phyloP scores from a whole-genome alignment of 495 filamentous ascomycete species.

The Cryomyces minteri region DNA sequence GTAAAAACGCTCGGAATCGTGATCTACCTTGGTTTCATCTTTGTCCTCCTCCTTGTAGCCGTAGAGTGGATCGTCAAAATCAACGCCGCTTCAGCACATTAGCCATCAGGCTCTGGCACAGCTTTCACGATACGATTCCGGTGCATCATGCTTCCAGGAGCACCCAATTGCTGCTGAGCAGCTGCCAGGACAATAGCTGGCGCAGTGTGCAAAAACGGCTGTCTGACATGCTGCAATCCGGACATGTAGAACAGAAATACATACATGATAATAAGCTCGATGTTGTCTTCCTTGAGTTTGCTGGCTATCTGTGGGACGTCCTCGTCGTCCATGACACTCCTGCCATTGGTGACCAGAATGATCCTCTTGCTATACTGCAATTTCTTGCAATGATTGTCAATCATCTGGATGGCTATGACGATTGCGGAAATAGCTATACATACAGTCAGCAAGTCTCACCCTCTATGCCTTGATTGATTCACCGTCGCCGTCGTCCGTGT shows the following conservation, averaged over 20 bases:
- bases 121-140: no score
- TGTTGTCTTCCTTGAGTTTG: constrained; percentile 54
- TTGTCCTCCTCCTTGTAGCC: constrained; percentile 93
- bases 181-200: no score
- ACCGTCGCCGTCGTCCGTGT: constrained; percentile 60
- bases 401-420: constrained; percentile 73
- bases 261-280: constrained; percentile 66
- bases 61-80: constrained; percentile 87
- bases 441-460: constrained; percentile 4
- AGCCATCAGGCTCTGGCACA: no score
- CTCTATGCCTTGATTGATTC: constrained; percentile 7
- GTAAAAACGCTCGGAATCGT: not conserved
- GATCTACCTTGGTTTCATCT: constrained; percentile 21
- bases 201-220: no score
- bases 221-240: not conserved
- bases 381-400: constrained; percentile 61
- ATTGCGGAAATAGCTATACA: constrained; percentile 57
- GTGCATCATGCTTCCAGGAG: no score
- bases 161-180: no score
- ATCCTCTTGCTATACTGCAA: constrained; percentile 79
- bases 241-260: constrained; percentile 13
- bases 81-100: constrained; percentile 49
- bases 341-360: constrained; percentile 67
- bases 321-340: constrained; percentile 46
- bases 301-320: constrained; percentile 44